phyloP scores from a whole-genome alignment of 208 protist genomes.

The Leptomonas seymouri region DNA sequence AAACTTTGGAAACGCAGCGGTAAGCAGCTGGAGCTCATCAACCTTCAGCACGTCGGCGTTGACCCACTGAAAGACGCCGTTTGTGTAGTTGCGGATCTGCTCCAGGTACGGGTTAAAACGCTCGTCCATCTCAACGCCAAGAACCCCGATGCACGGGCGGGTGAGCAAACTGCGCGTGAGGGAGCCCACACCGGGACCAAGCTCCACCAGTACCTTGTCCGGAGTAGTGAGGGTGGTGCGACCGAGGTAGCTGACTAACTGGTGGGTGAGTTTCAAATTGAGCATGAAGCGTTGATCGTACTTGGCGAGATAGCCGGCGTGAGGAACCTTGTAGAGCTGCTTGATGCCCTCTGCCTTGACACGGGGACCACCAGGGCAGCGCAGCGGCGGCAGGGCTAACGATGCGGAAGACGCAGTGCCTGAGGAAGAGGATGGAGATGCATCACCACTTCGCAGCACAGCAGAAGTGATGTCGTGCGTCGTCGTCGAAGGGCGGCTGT shows the following conservation, averaged over 20 bases:
- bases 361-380: slow-evolving; percentile 84
- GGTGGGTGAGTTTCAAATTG: slow-evolving; percentile 89
- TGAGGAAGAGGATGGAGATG: too few species aligned
- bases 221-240: slow-evolving; percentile 64
- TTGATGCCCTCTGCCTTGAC: slow-evolving; percentile 83
- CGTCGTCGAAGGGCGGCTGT: slow-evolving; percentile 17
- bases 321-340: slow-evolving; percentile 85
- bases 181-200: slow-evolving; percentile 80
- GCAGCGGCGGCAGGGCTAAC: slow-evolving; percentile 60
- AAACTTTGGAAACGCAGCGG: slow-evolving; percentile 59
- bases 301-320: slow-evolving; percentile 85
- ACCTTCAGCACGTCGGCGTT: slow-evolving; percentile 82
- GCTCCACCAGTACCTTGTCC: slow-evolving; percentile 87
- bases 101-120: slow-evolving; percentile 86
- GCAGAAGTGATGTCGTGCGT: slow-evolving; percentile 31
- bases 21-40: slow-evolving; percentile 77
- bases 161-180: slow-evolving; percentile 88
- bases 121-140: slow-evolving; percentile 81
- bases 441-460: slow-evolving; percentile 5
- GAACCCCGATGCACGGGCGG: slow-evolving; percentile 76
- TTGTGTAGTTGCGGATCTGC: slow-evolving; percentile 77
- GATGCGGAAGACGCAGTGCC: background rate
- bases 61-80: slow-evolving; percentile 88
- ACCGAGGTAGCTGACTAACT: slow-evolving; percentile 66
- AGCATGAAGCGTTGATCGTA: slow-evolving; percentile 89